Percentiles rank a stretch among this genome's conserved stretches.
Evolutionary conservation across 768 basidiomycete genomes (phyloP).

Genomic region (Coprinellus aureogranulatus): DNA sequence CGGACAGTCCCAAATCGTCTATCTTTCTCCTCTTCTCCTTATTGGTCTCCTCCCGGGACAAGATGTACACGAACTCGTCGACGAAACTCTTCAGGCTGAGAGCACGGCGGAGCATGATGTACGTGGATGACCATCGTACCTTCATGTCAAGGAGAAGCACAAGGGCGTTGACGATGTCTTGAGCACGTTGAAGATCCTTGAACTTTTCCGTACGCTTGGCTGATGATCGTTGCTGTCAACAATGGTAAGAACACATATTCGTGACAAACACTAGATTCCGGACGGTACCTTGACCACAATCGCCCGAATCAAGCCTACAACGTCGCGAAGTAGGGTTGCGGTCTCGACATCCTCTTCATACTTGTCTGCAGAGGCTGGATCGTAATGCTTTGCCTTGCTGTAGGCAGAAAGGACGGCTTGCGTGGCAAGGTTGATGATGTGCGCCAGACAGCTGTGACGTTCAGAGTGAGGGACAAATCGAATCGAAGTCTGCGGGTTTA

Average conservation of each 20-base stretch:
- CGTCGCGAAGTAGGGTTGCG: slow-evolving; percentile 8
- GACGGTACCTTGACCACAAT: neutral
- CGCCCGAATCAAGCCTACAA: neutral
- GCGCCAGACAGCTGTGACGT: neutral
- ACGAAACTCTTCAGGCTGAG: slow-evolving; percentile 13
- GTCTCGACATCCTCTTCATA: neutral
- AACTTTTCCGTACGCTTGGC: neutral
- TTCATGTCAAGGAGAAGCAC: slow-evolving; percentile 29
- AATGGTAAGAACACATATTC: neutral
- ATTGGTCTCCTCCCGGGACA: slow-evolving; percentile 20
- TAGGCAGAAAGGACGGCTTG: slow-evolving; percentile 23
- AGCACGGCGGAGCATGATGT: slow-evolving; percentile 23
- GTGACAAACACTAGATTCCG: no score
- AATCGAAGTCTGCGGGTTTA: no score
- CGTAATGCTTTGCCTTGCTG: slow-evolving; percentile 22
- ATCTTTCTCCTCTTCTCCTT: slow-evolving; percentile 21
- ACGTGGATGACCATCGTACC: slow-evolving; percentile 30
- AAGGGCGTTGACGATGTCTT: neutral
- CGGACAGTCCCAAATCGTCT: slow-evolving; percentile 14
- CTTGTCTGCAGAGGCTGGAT: slow-evolving; percentile 9
- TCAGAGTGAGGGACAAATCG: no score
- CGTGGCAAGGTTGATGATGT: slow-evolving; percentile 31
- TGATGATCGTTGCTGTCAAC: neutral
- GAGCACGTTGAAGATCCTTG: slow-evolving; percentile 13
- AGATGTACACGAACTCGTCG: slow-evolving; percentile 22